Base-by-base conservation (phyloP, 352 stramenopile species). In the Phytophthora sp. region DNA sequence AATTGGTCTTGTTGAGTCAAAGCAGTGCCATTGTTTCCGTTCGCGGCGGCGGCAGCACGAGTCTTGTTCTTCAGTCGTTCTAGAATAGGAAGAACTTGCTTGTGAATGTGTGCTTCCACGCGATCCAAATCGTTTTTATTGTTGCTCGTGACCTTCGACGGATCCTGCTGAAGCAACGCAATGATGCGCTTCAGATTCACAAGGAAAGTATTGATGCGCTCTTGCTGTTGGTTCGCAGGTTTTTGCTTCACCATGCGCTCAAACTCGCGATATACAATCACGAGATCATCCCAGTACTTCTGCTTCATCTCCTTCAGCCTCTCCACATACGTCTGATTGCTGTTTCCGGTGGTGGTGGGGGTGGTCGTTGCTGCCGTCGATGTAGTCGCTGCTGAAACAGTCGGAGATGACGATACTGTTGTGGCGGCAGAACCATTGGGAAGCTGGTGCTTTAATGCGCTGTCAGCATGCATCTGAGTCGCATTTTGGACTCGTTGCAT, bases 201-300 rank as follows among this genome's bases (percentile, higher is more conserved):
- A 7, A 94, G 62, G 63, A 94, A 92, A 0, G 82, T 89, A 46
- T 90, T 92, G 42, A 93, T 92, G 0, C 86, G 86, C 49, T 92
- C 84, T 35, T 91, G 82, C 49, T 94, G 84, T 54, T 91, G 82
- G 13, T 87, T 89, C 9, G 79, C 76, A 0, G 80, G 82, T 38
- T 93, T 92, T 57, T 94, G 82, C 61, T 91, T 88, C 24, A 91
- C 86, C 86, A 94, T 92, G 24, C 84, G 77, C 45, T 92, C 84
- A 49, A 94, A 93, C 51, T 94, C 86, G n/a, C 78, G 77, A 52
- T 91, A 92, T 17, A 94, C 86, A 42, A 93, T 82, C 42, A 94
- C 77, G 10, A 94, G 49, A 45, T 92, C 84, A 23, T 94, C 80
- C 84, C 84, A 94, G 43, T 94, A 93, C 56, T 94, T 94, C 18